Base-by-base conservation (phyloP, 192 early-diverging fungal species). In the Coemansia interrupta region DNA sequence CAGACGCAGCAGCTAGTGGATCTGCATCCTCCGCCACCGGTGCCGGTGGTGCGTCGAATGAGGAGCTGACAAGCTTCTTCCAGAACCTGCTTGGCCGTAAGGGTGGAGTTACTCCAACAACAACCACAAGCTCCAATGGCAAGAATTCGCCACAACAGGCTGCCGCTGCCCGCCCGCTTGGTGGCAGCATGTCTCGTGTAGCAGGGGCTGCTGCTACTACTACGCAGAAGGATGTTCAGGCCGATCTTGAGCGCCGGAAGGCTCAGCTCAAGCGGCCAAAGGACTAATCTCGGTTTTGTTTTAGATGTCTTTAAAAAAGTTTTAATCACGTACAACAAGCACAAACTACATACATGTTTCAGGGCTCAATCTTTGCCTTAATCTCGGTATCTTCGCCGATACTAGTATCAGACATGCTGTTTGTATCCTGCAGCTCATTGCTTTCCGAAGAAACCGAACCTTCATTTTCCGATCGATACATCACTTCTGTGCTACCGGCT, bases 31-130 rank as follows among this genome's bases (percentile, higher is more conserved):
- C 23, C 18, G 44, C 47, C 13, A 44, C 0, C 20, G 56, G 60
- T 14, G 30, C 5, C 13, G 42, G 43, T 17, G 66, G 69, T 20
- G 60, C 81, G 7, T 80, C 90, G 59, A 89, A 87, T 58, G 92
- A 92, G 69, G 90, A 91, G 5, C 73, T 95, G 18, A 87, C 89
- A 18, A 89, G 89, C 63, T 97, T 95, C 64, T 97, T 95, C 85
- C 87, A 94, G 70, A 89, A 87, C 12, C 81, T 97, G 51, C 82
- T 92, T 38, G 83, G 79, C 7, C 82, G 86, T 23, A 88, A 84
- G 58, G 76, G 79, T 17, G 70, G 72, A 1, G 65, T 58, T 22
- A 50, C 64, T 32, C 58, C 70, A 24, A 58, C 55, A 9, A 49
- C 67, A 0, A 50, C 54, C 18, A 39, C 49, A n/a, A 71, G 75